Conservation (phyloP, 23 red algal genomes). For the Porphyridium purpureum region DNA sequence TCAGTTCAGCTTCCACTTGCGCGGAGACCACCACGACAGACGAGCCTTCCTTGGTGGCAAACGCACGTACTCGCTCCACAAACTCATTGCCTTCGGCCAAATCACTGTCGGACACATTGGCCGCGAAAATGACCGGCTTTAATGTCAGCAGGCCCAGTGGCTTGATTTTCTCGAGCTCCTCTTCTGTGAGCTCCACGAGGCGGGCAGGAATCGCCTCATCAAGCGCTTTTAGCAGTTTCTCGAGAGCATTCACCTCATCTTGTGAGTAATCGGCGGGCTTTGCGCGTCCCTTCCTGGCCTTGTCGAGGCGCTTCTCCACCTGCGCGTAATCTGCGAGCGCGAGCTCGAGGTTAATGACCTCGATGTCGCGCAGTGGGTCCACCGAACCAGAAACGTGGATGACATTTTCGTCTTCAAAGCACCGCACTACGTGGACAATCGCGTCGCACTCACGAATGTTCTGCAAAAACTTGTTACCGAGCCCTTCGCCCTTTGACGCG, state of each 20-base stretch:
- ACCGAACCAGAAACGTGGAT: slow-evolving; percentile 81
- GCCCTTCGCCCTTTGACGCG: slow-evolving; percentile 85
- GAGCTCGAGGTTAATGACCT: slow-evolving; percentile 86
- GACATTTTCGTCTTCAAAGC: slow-evolving; percentile 89
- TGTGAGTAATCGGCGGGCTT: slow-evolving; percentile 5
- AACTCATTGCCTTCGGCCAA: slow-evolving; percentile 31
- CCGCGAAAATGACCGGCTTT: slow-evolving; percentile 96
- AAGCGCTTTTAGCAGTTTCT: slow-evolving; percentile 33
- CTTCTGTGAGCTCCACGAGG: slow-evolving; percentile 19
- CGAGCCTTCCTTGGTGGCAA: slow-evolving; percentile 25
- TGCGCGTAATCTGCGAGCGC: slow-evolving; percentile 74
- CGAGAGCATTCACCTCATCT: slow-evolving; percentile 50
- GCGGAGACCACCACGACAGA: slow-evolving; percentile 56
- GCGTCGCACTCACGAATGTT: slow-evolving; percentile 97
- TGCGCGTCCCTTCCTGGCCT: slow-evolving; percentile 11
- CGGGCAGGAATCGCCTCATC: slow-evolving; percentile 37
- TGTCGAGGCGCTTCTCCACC: slow-evolving; percentile 46
- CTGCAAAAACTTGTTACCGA: slow-evolving; percentile 89
- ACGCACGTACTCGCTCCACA: slow-evolving; percentile 40
- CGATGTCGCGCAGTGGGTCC: slow-evolving; percentile 83
- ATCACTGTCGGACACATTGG: slow-evolving; percentile 74
- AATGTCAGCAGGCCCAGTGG: slow-evolving; percentile 66
- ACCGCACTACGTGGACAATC: slow-evolving; percentile 92
- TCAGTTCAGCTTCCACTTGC: slow-evolving; percentile 84
- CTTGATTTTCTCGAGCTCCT: slow-evolving; percentile 34